Base-by-base conservation (phyloP, 371 early-diverging fungal species). In the Mucor indicus region DNA sequence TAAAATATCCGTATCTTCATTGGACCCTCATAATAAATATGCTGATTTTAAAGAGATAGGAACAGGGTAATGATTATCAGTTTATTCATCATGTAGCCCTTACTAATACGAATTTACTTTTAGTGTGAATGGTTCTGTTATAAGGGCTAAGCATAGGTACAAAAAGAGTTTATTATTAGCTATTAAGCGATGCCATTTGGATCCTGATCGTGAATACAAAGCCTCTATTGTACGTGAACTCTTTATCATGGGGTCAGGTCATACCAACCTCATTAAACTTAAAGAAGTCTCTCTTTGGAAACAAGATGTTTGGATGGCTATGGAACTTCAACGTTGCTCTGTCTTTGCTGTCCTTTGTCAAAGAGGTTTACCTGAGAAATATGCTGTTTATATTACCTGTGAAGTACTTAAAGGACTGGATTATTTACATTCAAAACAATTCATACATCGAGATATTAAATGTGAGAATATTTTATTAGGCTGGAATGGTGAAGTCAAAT, bases 381-480 rank as follows among this genome's bases (percentile, higher is more conserved):
- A 61, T 29, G 48, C 72, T 3, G 60, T 75, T 32, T 53, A 65
- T 38, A 72, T 75, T 23, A 59, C 70, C 7, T 63, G 72, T 31
- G 76, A 72, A 40, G 57, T 64, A 19, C 45, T 75, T 15, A 83
- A 81, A 16, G 99, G 96, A 1, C 78, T 99, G 1, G 55, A 71
- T 12, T 98, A 97, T 61, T 77, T 99, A 24, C 99, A 99, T 60
- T 67, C 75, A 21, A 93, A 94, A 58, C 81, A 92, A 39, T 94
- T 98, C 19, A 99, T 99, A 57, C 99, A 99, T 64, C 78, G 99
- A 22, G 92, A 92, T 57, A 86, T 95, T 48, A 95, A 96, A 69
- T 93, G 93, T 39, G 99, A 99, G 64, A 99, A 99, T 61, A 62
- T 99, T 37, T 75, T 99, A 41, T 69, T 99, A 38, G 98, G 95